Percentiles rank a stretch among this genome's conserved stretches.
Evolutionary conservation across 2,329 filamentous ascomycete genomes (phyloP).

Genomic region (Scytalidium sp.): DNA sequence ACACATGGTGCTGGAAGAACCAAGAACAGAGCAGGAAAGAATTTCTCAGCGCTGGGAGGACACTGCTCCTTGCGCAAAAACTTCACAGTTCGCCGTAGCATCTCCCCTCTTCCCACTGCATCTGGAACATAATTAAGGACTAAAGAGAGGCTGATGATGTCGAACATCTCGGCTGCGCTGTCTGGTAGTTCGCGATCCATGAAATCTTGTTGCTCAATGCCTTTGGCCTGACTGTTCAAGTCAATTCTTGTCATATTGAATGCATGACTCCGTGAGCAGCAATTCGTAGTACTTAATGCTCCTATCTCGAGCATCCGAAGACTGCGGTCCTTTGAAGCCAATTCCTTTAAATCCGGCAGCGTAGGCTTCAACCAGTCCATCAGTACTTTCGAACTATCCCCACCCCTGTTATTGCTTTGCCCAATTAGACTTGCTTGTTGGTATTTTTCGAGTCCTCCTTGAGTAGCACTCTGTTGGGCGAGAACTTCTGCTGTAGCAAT

Average conservation of each 20-base stretch:
- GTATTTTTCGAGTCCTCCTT: conserved; percentile 62
- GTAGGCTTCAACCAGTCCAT: conserved; percentile 57
- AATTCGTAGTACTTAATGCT: conserved; percentile 79
- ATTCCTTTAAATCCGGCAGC: conserved; percentile 21
- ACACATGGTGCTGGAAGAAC: conserved; percentile 88
- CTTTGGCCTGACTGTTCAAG: conserved; percentile 77
- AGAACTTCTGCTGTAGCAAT: conserved; percentile 41
- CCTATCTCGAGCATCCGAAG: conserved; percentile 84
- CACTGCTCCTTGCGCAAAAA: conserved; percentile 55
- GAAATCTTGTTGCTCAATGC: conserved; percentile 87
- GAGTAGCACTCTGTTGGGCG: conserved; percentile 49
- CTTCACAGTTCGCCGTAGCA: conserved; percentile 72
- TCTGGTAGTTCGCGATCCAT: conserved; percentile 79
- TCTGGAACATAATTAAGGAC: conserved; percentile 94
- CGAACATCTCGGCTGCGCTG: conserved; percentile 64
- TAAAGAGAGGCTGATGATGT: conserved; percentile 86
- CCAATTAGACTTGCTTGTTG: conserved; percentile 68
- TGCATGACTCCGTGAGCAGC: conserved; percentile 68
- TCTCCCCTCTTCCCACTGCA: conserved; percentile 70
- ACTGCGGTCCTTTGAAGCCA: conserved; percentile 18
- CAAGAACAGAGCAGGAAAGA: conserved; percentile 75
- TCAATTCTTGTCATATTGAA: conserved; percentile 85
- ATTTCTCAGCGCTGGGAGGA: conserved; percentile 19
- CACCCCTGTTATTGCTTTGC: conserved; percentile 62
- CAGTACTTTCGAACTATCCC: conserved; percentile 62